phyloP scores from a whole-genome alignment of 345 rosid genomes.

The Limnanthes douglasii region DNA sequence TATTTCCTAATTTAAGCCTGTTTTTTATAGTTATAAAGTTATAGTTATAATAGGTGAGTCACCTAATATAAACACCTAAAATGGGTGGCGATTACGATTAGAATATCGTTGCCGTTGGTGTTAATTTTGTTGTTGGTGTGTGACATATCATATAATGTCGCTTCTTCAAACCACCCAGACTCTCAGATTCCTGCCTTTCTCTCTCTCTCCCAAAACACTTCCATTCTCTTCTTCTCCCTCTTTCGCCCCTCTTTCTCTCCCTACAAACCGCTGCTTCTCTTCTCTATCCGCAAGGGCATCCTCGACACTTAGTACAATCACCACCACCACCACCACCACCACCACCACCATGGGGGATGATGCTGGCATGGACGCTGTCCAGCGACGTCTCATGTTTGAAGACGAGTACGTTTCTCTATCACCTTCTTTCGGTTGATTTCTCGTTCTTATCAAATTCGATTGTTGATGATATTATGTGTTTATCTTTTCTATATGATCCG shows the following conservation, averaged over 20 bases:
- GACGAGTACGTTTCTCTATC: conserved; percentile 40
- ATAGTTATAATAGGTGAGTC: too few relatives aligned
- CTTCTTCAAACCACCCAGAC: too few relatives aligned
- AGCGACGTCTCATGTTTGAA: conserved; percentile 95
- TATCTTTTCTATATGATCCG: background rate
- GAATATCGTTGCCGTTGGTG: too few relatives aligned
- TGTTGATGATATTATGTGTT: too few relatives aligned
- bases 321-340: conserved; percentile 39
- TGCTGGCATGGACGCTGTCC: conserved; percentile 93
- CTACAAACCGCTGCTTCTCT: conserved; percentile 4
- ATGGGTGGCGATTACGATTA: too few relatives aligned
- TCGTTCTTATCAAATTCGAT: background rate
- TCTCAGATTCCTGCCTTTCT: conserved; percentile 9
- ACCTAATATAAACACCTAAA: too few relatives aligned
- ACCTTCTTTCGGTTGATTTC: background rate
- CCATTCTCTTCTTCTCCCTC: conserved; percentile 4
- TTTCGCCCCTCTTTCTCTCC: conserved; percentile 3
- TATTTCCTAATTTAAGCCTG: too few relatives aligned
- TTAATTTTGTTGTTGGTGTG: too few relatives aligned
- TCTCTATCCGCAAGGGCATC: conserved; percentile 3
- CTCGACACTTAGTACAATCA: too few relatives aligned
- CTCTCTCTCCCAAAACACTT: background rate
- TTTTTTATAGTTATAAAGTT: too few relatives aligned
- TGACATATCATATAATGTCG: too few relatives aligned
- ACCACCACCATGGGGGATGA: conserved; percentile 42